Base-by-base conservation (phyloP, 495 filamentous ascomycete species). In the Penicillium herquei region DNA sequence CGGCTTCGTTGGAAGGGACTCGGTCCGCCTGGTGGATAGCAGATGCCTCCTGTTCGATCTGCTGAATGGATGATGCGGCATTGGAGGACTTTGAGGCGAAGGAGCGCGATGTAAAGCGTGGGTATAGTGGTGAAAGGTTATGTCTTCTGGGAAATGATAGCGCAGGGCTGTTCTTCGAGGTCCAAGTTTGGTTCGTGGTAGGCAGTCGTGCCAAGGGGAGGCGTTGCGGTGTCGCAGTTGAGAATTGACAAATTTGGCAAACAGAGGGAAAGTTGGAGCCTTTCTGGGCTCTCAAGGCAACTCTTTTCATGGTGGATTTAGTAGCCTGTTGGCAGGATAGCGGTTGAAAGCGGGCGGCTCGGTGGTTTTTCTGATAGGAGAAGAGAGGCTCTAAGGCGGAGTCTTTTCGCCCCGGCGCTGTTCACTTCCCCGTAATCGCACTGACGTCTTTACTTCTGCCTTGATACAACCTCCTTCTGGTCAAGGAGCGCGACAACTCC, bases 241-340 rank as follows among this genome's bases (percentile, higher is more conserved):
- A 70, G 33, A 63, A 62, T 57, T 74, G 68, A 57, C 74, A 76
- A 40, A 74, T 66, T 57, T 76, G 73, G 26, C 74, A 78, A 34
- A 75, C 56, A 21, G 63, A 42, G 6, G 66, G 67, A 3, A 58
- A 48, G 39, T 52, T 60, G n/a, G 57, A 51, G 39, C 54, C 62
- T 48, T 51, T 64, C 26, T 68, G 63, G 46, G 63, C 63, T 37
- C 58, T 67, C 30, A 77, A 44, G 30, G 61, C 55, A 49, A 76
- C 61, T 45, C 71, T 55, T 32, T 67, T 73, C 71, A 77, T 78
- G 51, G 53, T 52, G 39, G 46, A 52, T 56, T 39, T 32, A 49
- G 37, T 18, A 43, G 30, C 44, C 30, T 39, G 45, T 32, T 59
- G 44, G 55, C 13, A 34, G 13, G 37, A 7, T 33, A 37, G 52